A percentile compares a stretch with the other conserved stretches of the same genome.
These are phyloP conservation scores for Streptanthus diversifolius DNA, from an alignment of 345 rosid species.

Conservation along the genomic window DNA sequence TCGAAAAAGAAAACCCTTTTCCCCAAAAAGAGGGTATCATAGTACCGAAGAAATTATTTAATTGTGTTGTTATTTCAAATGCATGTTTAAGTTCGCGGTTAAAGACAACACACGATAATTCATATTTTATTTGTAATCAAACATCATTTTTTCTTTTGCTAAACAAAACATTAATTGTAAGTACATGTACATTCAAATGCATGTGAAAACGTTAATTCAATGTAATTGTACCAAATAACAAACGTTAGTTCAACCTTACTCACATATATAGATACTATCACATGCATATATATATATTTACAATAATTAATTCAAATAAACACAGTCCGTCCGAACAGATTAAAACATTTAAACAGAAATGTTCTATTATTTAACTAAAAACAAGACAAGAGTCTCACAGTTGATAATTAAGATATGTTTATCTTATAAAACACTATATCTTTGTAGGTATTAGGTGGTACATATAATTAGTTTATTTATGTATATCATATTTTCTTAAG, in stretches of 20 bases:
- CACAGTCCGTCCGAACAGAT: neutral
- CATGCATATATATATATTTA: conserved; percentile 12
- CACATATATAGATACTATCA: neutral
- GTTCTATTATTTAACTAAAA: neutral
- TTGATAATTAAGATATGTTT: neutral
- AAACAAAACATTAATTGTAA: neutral
- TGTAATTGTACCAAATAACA: neutral
- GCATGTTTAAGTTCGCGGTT: neutral
- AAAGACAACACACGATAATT: neutral
- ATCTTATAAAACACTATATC: neutral
- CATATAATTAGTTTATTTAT: neutral
- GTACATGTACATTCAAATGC: neutral
- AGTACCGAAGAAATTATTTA: conserved; percentile 11
- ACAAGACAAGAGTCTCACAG: conserved; percentile 19
- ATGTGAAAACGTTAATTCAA: neutral
- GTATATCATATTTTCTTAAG: neutral
- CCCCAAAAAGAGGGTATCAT: conserved; percentile 14
- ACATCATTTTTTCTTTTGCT: neutral
- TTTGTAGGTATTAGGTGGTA: conserved; percentile 9
- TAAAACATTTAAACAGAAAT: neutral
- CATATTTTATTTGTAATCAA: neutral
- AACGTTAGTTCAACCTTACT: neutral
- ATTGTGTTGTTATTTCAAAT: conserved; percentile 10
- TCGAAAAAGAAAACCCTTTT: conserved; percentile 19
- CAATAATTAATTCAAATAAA: neutral